Base-by-base conservation (phyloP, 768 basidiomycete genomes). In the Tylopilus rubrobrunneus region DNA sequence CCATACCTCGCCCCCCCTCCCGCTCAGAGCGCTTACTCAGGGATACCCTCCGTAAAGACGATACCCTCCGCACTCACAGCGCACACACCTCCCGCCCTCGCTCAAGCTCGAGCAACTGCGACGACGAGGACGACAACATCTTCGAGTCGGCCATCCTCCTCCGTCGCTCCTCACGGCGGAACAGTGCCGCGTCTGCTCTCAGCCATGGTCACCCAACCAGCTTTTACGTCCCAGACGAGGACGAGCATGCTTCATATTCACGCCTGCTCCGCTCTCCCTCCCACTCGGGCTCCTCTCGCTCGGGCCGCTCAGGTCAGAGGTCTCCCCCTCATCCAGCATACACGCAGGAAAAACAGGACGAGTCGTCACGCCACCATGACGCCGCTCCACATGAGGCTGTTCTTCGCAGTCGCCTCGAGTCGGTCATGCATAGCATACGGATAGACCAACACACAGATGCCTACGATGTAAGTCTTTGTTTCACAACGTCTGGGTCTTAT, bases 21-120 rank as follows among this genome's bases (percentile, higher is more conserved):
- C 74, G 80, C 51, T 82, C 80, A 5, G 79, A 84, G 60, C 74
- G 76, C 10, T 76, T 85, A 44, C 73, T 85, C 46, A 73, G 83
- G 48, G 77, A 83, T 56, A 76, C 83, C 10, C 76, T 85, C 49
- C 73, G 78, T 45, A 83, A 74, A 59, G 79, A 71, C 67, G 73
- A 58, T 63, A 71, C 63, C 68, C 78, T 61, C 66, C 74, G 55
- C 65, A 70, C 58, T 43, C 55, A 48, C 56, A 59, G 57, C 47
- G 44, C 48, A 19, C 50, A 36, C 47, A 31, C 64, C 48, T 45
- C 68, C 21, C 53, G 64, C 55, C 55, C 73, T 21, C 53, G 63
- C 64, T 60, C 73, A 29, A 42, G 51, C 31, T 56, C 58, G 31
- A 67, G 62, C 49, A 58, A 54, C 55, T 56, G 57, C 51, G 62